Evolutionary conservation across 257 asterid species (phyloP).

Genomic region (Voacanga thouarsii): DNA sequence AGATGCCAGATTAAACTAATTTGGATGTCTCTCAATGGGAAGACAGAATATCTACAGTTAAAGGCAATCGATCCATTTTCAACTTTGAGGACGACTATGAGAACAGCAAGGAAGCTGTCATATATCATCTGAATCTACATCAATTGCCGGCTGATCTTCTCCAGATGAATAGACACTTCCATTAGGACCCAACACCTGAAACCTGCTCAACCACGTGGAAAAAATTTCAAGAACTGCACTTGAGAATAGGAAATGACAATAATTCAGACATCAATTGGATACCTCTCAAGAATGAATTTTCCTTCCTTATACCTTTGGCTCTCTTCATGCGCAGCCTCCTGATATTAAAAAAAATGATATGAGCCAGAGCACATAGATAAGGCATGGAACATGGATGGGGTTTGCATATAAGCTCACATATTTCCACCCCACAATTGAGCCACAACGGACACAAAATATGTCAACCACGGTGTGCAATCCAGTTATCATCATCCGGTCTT

Average conservation of each 20-base stretch:
- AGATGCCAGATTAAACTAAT: background rate
- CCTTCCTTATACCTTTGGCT: slow-evolving; percentile 79
- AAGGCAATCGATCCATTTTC: slow-evolving; percentile 15
- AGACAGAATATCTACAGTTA: slow-evolving; percentile 13
- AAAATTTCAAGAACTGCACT: background rate
- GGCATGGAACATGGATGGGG: background rate
- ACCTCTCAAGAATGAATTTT: slow-evolving; percentile 80
- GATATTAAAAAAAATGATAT: slow-evolving; percentile 8
- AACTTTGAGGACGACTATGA: slow-evolving; percentile 8
- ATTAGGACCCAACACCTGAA: slow-evolving; percentile 66
- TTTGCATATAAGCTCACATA: slow-evolving; percentile 41
- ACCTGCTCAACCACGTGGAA: slow-evolving; percentile 37
- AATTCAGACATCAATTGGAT: slow-evolving; percentile 8
- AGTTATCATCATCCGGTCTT: slow-evolving; percentile 73
- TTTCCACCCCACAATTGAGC: slow-evolving; percentile 91
- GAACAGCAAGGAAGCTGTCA: slow-evolving; percentile 13
- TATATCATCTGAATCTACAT: slow-evolving; percentile 28
- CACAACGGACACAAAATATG: slow-evolving; percentile 79
- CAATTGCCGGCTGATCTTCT: slow-evolving; percentile 47
- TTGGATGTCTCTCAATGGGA: background rate
- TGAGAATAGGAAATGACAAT: background rate
- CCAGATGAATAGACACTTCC: slow-evolving; percentile 49
- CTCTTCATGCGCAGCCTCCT: slow-evolving; percentile 63
- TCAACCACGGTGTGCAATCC: slow-evolving; percentile 83
- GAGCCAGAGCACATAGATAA: background rate